Base-by-base conservation (phyloP, 352 stramenopile genomes). In the Phytophthora megakarya region DNA sequence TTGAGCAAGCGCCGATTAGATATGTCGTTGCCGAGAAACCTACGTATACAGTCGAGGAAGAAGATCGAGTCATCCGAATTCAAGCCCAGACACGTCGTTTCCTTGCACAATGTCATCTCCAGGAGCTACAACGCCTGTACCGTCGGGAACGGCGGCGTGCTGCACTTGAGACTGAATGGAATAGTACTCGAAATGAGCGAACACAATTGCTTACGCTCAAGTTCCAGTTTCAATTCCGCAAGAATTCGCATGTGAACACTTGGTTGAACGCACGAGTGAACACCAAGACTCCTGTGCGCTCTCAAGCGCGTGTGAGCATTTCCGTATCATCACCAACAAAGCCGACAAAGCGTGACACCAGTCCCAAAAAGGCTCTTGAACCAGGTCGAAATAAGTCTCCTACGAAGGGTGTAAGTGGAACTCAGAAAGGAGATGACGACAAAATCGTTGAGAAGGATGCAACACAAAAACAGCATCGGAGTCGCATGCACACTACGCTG, bases 31-130 rank as follows among this genome's bases (percentile, higher is more conserved):
- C 30, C 15, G 78, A 84, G 10, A 81, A 85, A 13, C 78, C 81
- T 0, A 73, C 74, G n/a, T 92, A 93, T 65, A 76, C 73, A 26
- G 65, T 90, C 18, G 73, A 78, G 5, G 81, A 93, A 58, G 82
- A 92, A 33, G 76, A 88, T 26, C 76, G 70, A 0, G 56, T 49
- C 13, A 56, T 88, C 16, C 30, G 45, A 18, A 83, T 90, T 16
- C 82, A 92, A 63, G 52, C 67, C 0, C 43, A 71, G 2, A 73
- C 49, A 8, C 77, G 82, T 10, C 50, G 72, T 0, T 87, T 75
- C 43, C 53, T 90, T 3, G 74, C 76, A 22, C 75, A 81, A 4
- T 28, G 61, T 1, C 67, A 70, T 37, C n/a, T 79, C 1, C 22
- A 67, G 0, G 53, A 69, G 19, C 52, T 75, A 2, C 61, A 76